Evolutionary conservation across 108 stramenopile genomes (phyloP), one percentile per base, ranked within the genome.

Genomic region (Skeletonema potamos): DNA sequence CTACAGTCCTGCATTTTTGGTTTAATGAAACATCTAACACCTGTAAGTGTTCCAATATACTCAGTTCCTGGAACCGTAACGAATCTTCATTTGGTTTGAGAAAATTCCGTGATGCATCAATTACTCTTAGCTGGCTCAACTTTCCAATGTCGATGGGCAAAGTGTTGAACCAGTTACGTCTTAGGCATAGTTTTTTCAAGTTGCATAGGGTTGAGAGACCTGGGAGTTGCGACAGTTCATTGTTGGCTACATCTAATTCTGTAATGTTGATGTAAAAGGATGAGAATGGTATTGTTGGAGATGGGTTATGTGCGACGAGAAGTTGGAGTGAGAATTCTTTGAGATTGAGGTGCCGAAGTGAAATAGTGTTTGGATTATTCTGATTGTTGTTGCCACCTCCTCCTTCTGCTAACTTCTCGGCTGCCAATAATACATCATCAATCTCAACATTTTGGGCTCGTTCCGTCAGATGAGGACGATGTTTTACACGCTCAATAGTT

Each of bases 71-170:
- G 15, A 65, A 73, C 18, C 28, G 63, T 6, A 73, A 37, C 3
- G 73, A 73, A 32, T 58, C 73, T 8, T 15, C 7, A 10, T 64
- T 73, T 18, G 73, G 68, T 36, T 66, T 72, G 4, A 77, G 76
- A 41, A 72, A 66, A 54, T 77, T 77, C 8, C 68, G 48, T 11
- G 72, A 73, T 30, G 39, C 64, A 67, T 77, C 56, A 30, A 77
- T 54, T 29, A 33, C 28, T 44, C 18, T 43, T 27, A 77, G 37
- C 27, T 73, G 32, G 28, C 28, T 17, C 27, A 77, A 29, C 32
- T 22, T 18, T 5, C 57, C 76, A 12, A 77, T 54, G 1, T 68
- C 66, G 22, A 12, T 1, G 6, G 76, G 76, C 4, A 77, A 64
- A 13, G 39, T 22, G 12, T n/a, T 32, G 63, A 77, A 72, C 70